Evolutionary conservation across 495 filamentous ascomycete genomes (phyloP).

Genomic region (Aspergillus hancockii): DNA sequence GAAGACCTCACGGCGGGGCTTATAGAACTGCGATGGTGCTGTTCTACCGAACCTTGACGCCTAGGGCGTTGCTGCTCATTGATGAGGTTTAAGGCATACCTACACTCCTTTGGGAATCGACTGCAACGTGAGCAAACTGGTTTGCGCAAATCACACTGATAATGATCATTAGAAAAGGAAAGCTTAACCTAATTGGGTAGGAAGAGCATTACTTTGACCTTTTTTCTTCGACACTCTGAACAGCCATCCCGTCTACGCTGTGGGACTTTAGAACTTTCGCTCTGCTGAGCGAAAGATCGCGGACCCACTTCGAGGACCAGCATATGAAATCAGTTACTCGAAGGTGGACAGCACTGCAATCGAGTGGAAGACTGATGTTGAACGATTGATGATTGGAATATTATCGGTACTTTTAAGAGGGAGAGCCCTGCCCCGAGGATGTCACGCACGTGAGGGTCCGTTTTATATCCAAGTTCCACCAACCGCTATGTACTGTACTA

Average conservation of each 20-base stretch:
- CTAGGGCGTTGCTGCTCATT: constrained; percentile 4
- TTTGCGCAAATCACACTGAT: constrained; percentile 30
- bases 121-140: constrained; percentile 33
- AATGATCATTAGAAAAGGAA: neutral
- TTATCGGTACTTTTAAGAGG: neutral
- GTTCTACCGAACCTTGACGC: neutral
- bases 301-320: neutral
- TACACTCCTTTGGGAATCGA: constrained; percentile 29
- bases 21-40: neutral
- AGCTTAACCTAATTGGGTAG: neutral
- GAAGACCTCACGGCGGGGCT: neutral
- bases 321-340: neutral
- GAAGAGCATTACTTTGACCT: constrained; percentile 28
- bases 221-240: constrained; percentile 36
- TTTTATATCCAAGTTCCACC: too few species aligned
- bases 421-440: neutral
- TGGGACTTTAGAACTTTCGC: neutral
- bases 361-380: neutral
- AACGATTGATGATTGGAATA: neutral
- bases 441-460: neutral
- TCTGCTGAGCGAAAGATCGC: neutral
- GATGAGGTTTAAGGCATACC: constrained; percentile 27
- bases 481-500: too few species aligned
- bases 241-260: constrained; percentile 35
- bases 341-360: neutral